Evolutionary conservation across 2,329 filamentous ascomycete species (phyloP).

Genomic region (Metarhizium robertsii): DNA sequence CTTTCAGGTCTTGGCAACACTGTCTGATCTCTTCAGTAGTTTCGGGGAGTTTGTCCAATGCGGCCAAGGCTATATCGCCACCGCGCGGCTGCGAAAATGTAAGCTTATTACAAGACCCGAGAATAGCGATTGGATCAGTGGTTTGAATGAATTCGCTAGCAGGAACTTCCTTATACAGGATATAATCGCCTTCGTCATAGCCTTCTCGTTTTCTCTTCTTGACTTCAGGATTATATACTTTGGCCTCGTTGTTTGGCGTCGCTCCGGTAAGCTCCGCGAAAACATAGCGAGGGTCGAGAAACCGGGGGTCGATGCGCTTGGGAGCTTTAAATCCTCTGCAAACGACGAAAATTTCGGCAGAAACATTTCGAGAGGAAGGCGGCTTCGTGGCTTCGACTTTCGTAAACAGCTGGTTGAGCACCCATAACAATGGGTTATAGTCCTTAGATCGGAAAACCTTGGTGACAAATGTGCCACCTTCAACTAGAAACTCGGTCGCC

Average conservation of each 20-base stretch:
- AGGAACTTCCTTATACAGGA: conserved; percentile 78
- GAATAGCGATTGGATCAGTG: conserved; percentile 82
- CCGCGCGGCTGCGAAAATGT: conserved; percentile 73
- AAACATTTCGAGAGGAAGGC: conserved; percentile 89
- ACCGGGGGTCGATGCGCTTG: conserved; percentile 84
- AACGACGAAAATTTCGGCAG: conserved; percentile 97
- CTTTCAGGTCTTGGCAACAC: conserved; percentile 77
- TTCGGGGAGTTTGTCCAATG: conserved; percentile 75
- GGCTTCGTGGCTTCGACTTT: conserved; percentile 98
- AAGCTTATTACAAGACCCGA: conserved; percentile 77
- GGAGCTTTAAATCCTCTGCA: conserved; percentile 93
- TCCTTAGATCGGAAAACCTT: conserved; percentile 98
- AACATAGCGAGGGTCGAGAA: conserved; percentile 79
- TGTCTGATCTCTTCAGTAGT: conserved; percentile 74
- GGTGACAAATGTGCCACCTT: conserved; percentile 89
- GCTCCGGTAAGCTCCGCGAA: conserved; percentile 86
- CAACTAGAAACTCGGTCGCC: conserved; percentile 82
- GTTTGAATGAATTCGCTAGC: conserved; percentile 94
- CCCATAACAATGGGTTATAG: conserved; percentile 92
- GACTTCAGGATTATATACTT: conserved; percentile 93
- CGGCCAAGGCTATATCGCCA: conserved; percentile 77
- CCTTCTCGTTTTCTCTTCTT: conserved; percentile 97
- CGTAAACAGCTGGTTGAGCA: conserved; percentile 91
- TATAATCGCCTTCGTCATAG: conserved; percentile 94
- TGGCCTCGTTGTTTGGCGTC: conserved; percentile 90